Evolutionary conservation across 2,329 filamentous ascomycete species (phyloP), one percentile per base, ranked within the genome.

Genomic region (Septoria petroselini): DNA sequence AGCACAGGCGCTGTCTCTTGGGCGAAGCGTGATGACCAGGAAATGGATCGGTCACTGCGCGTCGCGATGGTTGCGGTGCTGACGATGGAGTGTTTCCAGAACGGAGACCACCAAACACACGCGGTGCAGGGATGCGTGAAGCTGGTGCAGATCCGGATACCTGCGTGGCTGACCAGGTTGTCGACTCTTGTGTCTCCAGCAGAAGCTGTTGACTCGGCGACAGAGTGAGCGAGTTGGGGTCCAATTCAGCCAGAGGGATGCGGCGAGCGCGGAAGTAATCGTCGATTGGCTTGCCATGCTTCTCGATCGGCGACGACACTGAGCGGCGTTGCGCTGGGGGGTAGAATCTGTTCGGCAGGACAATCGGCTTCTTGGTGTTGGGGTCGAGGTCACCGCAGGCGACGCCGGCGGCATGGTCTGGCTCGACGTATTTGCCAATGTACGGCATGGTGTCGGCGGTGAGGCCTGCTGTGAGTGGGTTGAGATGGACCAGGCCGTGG

Each of bases 311-410:
- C 1, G 73, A 75, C 31, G 65, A 62, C 2, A 61, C 41, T 4
- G 44, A 39, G n/a, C 49, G 55, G 39, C n/a, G 72, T 66, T 34
- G 41, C 11, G 34, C 48, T 46, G 54, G 48, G 29, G 56, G 46
- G 44, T 63, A 57, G 49, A 59, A 59, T 44, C 54, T 50, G 14
- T 65, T 65, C 42, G 69, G 68, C 9, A 77, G 50, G 18, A 65
- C 56, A 40, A 84, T 76, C 2, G 76, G 78, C 52, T 83, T 68
- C 69, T 96, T 97, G 1, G 90, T 94, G 58, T 91, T 93, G 1
- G 93, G 93, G 66, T 97, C 85, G 38, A 96, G 70, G 59, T 95
- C 86, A 29, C 93, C 93, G 30, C 68, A 73, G 18, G 93, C 89
- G 51, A 98, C 84, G 4, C 82, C 83, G 42, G 76, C 75, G 6